Conservation (phyloP, 2,329 filamentous ascomycete species). For the Podosphaera aphanis region DNA sequence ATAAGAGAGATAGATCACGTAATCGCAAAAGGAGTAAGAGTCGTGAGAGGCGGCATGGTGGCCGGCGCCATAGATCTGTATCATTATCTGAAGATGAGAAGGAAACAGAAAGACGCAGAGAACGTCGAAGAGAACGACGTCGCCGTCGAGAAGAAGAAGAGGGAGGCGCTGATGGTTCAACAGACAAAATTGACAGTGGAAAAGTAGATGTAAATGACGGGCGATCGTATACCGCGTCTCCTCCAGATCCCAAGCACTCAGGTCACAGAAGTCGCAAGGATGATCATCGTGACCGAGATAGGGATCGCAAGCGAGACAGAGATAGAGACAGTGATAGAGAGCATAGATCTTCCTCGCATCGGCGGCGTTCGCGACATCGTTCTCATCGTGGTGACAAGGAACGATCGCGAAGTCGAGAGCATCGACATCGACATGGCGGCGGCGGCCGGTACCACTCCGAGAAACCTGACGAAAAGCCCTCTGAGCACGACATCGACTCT, state of each 20-base stretch:
- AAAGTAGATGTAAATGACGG: conserved; percentile 23
- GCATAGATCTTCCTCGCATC: conserved; percentile 18
- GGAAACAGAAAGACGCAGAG: conserved; percentile 14
- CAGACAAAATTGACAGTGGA: conserved; percentile 6
- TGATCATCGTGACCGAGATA: conserved; percentile 21
- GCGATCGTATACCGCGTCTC: conserved; percentile 41
- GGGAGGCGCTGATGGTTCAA: conserved; percentile 6
- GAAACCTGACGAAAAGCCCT: conserved; percentile 6
- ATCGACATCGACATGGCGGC: conserved; percentile 18
- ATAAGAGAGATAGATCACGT: conserved; percentile 15
- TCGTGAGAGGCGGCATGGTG: conserved; percentile 11
- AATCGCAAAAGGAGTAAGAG: conserved; percentile 10
- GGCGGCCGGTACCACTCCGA: conserved; percentile 10
- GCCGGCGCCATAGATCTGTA: conserved; percentile 14
- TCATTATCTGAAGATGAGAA: conserved; percentile 14
- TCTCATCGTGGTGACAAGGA: conserved; percentile 23
- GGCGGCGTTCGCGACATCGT: conserved; percentile 23
- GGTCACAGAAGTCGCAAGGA: conserved; percentile 39
- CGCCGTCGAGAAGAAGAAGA: conserved; percentile 12
- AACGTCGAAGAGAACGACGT: conserved; percentile 13
- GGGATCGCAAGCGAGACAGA: conserved; percentile 24
- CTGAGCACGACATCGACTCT: conserved; percentile 2
- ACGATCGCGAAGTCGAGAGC: conserved; percentile 21
- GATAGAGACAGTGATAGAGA: conserved; percentile 20
- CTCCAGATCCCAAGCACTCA: conserved; percentile 30